Base-by-base conservation (phyloP, 2,329 filamentous ascomycete genomes). In the Thermoascus crustaceus region DNA sequence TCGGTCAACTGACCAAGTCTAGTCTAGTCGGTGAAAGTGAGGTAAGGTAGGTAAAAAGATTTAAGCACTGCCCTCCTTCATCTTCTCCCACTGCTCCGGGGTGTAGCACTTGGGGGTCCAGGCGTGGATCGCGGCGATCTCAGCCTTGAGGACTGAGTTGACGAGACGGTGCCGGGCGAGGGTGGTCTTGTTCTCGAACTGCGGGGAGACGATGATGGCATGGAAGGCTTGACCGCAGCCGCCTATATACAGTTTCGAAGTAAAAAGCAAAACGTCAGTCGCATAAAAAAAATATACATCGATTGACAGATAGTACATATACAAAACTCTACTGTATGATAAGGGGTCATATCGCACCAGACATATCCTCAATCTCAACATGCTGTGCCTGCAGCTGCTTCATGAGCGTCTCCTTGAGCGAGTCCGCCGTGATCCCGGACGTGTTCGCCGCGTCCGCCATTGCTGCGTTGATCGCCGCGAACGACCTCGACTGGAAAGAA, bases 51-150 rank as follows among this genome's bases (percentile, higher is more conserved):
- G n/a, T n/a, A n/a, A n/a, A n/a, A n/a, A n/a, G n/a, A n/a, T n/a
- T n/a, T 37, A 49, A 33, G 38, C 27, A 38, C 43, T 45, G 44
- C 49, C 55, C 47, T 63, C 55, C 44, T 73, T 71, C 61, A 82
- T 75, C 61, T 76, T 78, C 65, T 85, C 76, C 78, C 83, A 94
- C 67, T 95, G 85, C 52, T 87, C 85, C 0, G 85, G 85, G 6
- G 88, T 95, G 67, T 87, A 83, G 60, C 88, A 94, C 65, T 87
- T 93, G 18, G 87, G 85, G 37, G 85, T 93, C 88, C 88, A 95
- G 24, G 88, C 88, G 67, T 95, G 88, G 50, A 95, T 94, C 45
- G 75, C 76, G 10, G 85, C 84, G 58, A 95, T 94, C 66, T 95
- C 87, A 30, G 80, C 75, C 67, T 87, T 89, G 50, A 95, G 70